These are phyloP conservation scores for Eimeria necatrix DNA, from an alignment of 169 alveolate species.

Conservation along the genomic window DNA sequence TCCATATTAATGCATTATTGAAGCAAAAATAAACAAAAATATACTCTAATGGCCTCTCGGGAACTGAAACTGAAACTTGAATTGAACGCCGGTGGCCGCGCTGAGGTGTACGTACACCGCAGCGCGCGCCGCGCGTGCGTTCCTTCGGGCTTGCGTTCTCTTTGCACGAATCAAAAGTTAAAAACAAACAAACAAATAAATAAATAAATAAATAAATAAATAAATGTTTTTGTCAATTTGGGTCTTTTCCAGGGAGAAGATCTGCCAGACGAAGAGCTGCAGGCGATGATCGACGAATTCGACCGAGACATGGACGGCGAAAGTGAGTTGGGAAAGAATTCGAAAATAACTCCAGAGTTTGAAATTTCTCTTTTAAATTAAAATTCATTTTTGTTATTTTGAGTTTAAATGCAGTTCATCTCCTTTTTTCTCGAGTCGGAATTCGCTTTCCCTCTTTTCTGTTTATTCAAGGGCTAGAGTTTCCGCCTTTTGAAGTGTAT, in stretches of 20 bases:
- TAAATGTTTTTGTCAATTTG: conserved; percentile 28
- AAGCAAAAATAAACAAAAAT: too few species aligned
- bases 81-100: not conserved
- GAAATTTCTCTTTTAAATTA: not conserved
- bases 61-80: not conserved
- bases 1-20: too few species aligned
- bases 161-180: not conserved
- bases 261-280: conserved; percentile 97
- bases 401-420: not conserved
- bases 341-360: not conserved
- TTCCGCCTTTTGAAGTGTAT: not conserved
- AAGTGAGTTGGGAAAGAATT: conserved; percentile 76
- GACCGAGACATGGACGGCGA: conserved; percentile 98
- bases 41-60: too few species aligned
- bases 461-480: not conserved
- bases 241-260: conserved; percentile 93
- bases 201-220: not conserved
- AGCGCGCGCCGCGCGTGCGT: not conserved
- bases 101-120: not conserved
- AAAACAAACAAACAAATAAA: not conserved
- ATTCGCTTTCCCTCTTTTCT: too few species aligned
- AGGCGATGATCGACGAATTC: conserved; percentile 98
- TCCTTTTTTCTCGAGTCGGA: not conserved
- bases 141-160: not conserved
- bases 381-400: not conserved